Evolutionary conservation across 2,329 filamentous ascomycete species (phyloP), one percentile per base, ranked within the genome.

Genomic region (Fusarium temperatum): DNA sequence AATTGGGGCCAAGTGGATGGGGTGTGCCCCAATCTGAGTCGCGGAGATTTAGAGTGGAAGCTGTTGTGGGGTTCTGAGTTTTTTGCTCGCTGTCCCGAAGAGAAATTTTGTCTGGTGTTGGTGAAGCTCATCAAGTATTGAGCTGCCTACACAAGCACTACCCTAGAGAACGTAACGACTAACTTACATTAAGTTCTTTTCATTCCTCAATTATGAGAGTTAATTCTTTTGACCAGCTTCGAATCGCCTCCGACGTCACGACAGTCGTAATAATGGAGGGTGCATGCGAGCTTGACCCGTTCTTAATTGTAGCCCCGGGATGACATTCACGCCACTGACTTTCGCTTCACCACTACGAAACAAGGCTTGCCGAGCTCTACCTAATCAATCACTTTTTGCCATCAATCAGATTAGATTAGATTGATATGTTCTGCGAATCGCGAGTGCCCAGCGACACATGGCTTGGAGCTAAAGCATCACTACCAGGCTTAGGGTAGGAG

Each of bases 341-440:
- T 38, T 39, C n/a, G 38, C 8, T 35, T 36, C 26, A 58, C 38
- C 24, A 10, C 10, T 5, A 17, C 28, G 24, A 32, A 47, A 48
- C 28, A 9, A 5, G n/a, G 24, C 14, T 41, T 44, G 36, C 28
- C 39, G 17, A 24, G 36, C 30, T 26, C 26, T 30, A 17, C 45
- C 45, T 17, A 20, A 35, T 55, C 24, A 11, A 28, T 36, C 26
- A 6, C 22, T 15, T 13, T 28, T 38, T n/a, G 8, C 28, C 14
- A 35, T 30, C n/a, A n/a, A 70, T 70, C 67, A 48, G 66, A 70
- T 70, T 59, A 70, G 66, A 70, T 70, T 48, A 70, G 59, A 70
- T 66, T 39, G 39, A 70, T 48, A 44, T 38, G 13, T 18, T 15
- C 15, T n/a, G 14, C 44, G 38, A 57, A 38, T 58, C 13, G 14